Evolutionary conservation across 371 early-diverging fungal species (phyloP), one percentile per base, ranked within the genome.

Genomic region (Sporodiniella umbellata): DNA sequence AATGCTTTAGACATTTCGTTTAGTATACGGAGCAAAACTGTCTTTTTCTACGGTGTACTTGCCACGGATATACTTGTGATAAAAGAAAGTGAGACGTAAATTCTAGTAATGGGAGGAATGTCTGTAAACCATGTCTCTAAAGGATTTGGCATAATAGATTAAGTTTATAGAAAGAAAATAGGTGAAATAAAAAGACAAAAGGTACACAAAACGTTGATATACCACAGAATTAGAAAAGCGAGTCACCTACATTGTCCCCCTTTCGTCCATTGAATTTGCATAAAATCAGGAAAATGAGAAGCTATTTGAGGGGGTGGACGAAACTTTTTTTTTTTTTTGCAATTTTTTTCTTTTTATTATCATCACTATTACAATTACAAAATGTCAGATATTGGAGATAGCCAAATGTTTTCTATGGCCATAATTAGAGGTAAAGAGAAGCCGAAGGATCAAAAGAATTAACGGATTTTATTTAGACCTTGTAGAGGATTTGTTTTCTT

Each of bases 91-190:
- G 95, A 93, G 25, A 92, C 66, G 64, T 91, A 96, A 19, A 83
- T 69, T 51, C 97, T 78, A 5, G 96, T 95, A 23, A 93, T 81
- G 31, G 85, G 64, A 22, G 97, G 97, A 12, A 95, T 84, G 33
- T 94, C 94, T 44, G 81, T 83, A 68, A 88, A 96, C 97, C 97
- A 95, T 42, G 88, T 86, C 62, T 93, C 94, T 43, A 95, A 51
- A 17, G 93, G 96, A 12, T 60, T 66, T 33, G 77, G 71, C 77
- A 77, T 75, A 21, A 18, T 53, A 22, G 26, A 14, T 15, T 24
- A n/a, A n/a, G n/a, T n/a, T n/a, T n/a, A n/a, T n/a, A n/a, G n/a
- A n/a, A n/a, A n/a, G n/a, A n/a, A n/a, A n/a, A n/a, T n/a, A n/a
- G n/a, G 22, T 37, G 15, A 31, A 25, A 21, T 19, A 38, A 23